These are phyloP conservation scores for Penicillium capsulatum DNA, from an alignment of 2,329 filamentous ascomycete species.

Conservation along the genomic window DNA sequence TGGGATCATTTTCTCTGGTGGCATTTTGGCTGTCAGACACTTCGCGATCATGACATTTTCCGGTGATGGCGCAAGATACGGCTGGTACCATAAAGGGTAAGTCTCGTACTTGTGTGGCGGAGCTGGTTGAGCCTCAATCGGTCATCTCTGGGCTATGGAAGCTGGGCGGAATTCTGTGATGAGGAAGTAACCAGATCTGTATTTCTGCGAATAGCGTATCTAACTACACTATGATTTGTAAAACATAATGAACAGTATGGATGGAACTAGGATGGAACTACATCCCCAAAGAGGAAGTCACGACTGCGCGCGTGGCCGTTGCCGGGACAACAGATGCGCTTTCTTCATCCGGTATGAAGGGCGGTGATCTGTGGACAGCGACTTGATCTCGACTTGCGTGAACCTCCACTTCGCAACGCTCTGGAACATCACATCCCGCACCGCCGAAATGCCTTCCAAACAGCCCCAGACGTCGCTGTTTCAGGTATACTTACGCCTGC, in stretches of 20 bases:
- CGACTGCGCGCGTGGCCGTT: slow-evolving; percentile 3
- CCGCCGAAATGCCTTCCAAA: slow-evolving; percentile 36
- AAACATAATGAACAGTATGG: too few relatives aligned
- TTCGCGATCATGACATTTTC: too few relatives aligned
- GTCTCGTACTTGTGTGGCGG: slow-evolving; percentile 2
- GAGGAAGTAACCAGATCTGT: too few relatives aligned
- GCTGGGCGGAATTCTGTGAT: too few relatives aligned
- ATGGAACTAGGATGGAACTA: too few relatives aligned
- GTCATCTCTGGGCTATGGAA: too few relatives aligned
- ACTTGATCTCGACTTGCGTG: slow-evolving; percentile 3
- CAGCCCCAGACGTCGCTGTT: slow-evolving; percentile 63
- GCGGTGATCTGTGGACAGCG: slow-evolving; percentile 15
- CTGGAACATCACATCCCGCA: slow-evolving; percentile 3
- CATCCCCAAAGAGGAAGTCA: neutral
- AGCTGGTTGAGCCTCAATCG: neutral
- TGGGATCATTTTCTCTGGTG: too few relatives aligned
- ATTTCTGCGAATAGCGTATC: too few relatives aligned
- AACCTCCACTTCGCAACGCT: slow-evolving; percentile 9
- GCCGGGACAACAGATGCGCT: slow-evolving; percentile 8
- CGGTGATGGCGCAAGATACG: neutral
- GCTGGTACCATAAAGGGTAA: slow-evolving; percentile 1
- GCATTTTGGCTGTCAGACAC: too few relatives aligned
- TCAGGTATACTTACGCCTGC: slow-evolving; percentile 83
- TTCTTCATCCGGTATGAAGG: slow-evolving; percentile 4
- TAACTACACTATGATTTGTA: too few relatives aligned